These are phyloP conservation scores for Lobosporangium transversale DNA, from an alignment of 192 early-diverging fungal species.

Conservation along the genomic window DNA sequence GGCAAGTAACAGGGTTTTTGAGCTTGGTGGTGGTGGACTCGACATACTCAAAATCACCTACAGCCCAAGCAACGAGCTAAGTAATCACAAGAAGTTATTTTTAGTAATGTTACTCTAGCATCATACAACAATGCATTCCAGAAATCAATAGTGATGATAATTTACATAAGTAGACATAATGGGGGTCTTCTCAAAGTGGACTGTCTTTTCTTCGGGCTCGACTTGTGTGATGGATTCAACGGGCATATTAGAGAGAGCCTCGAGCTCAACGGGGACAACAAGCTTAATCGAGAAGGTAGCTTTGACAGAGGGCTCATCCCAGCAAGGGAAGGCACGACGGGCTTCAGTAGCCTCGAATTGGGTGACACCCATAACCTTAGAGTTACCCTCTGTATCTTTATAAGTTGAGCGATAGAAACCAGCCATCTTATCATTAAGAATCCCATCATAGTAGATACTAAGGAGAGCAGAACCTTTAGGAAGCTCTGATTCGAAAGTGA, in stretches of 20 bases:
- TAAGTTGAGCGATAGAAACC: conserved; percentile 93
- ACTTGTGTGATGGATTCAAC: conserved; percentile 67
- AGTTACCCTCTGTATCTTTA: conserved; percentile 51
- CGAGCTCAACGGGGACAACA: conserved; percentile 74
- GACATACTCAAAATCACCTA: conserved; percentile 93
- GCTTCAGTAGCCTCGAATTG: conserved; percentile 96
- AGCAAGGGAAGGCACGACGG: conserved; percentile 93
- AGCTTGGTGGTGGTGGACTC: conserved; percentile 74
- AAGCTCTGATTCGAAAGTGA: conserved; percentile 67
- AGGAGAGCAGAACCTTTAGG: conserved; percentile 60
- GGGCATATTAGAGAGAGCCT: conserved; percentile 94
- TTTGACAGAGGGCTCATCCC: conserved; percentile 96
- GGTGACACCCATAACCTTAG: conserved; percentile 83
- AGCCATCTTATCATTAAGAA: conserved; percentile 87
- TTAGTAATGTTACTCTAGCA: no score
- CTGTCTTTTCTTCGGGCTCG: conserved; percentile 74
- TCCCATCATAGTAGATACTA: conserved; percentile 67
- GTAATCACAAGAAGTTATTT: not conserved
- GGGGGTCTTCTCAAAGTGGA: conserved; percentile 89
- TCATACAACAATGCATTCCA: no score
- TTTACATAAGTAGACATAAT: conserved; percentile 93
- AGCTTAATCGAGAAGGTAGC: conserved; percentile 94
- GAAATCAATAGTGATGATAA: conserved; percentile 5
- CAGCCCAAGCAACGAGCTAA: conserved; percentile 83
- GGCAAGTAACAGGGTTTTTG: conserved; percentile 75